Conservation (phyloP, 768 basidiomycete species). For the Amanita rimosa region DNA sequence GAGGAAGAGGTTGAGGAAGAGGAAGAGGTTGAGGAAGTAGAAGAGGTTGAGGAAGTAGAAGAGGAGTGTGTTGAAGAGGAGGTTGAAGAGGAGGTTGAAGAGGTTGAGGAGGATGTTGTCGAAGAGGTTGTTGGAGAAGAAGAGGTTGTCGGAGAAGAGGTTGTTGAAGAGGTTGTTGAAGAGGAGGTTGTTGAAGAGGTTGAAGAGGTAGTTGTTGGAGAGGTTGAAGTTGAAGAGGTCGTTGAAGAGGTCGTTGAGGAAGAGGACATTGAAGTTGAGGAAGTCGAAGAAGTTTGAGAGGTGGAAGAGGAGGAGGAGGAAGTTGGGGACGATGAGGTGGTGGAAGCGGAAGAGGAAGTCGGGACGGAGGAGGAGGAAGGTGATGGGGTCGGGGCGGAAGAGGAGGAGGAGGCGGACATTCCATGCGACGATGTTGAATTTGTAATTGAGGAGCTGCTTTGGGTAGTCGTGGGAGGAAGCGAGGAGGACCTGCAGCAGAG, state of each 20-base stretch:
- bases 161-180: conserved; percentile 3
- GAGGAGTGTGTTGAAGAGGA: background rate
- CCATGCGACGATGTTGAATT: conserved; percentile 9
- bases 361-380: conserved; percentile 5
- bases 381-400: conserved; percentile 1
- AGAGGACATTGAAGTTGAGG: background rate
- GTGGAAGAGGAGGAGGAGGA: background rate
- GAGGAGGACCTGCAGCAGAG: background rate
- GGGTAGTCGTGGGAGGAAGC: conserved; percentile 3
- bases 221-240: background rate
- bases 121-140: background rate
- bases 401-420: conserved; percentile 2
- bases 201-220: background rate
- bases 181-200: background rate
- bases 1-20: background rate
- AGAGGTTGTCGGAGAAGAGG: conserved; percentile 8
- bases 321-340: too few species aligned
- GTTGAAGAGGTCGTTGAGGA: background rate
- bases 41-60: background rate
- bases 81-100: background rate
- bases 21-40: background rate
- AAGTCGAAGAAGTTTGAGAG: too few species aligned
- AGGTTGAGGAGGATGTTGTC: background rate
- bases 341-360: conserved; percentile 8
- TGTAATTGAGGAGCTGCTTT: conserved; percentile 8